Percentiles rank a stretch among this genome's conserved stretches.
These are phyloP conservation scores for Pseudogymnoascus sp. DNA, from an alignment of 2,329 filamentous ascomycete genomes.

Conservation along the genomic window DNA sequence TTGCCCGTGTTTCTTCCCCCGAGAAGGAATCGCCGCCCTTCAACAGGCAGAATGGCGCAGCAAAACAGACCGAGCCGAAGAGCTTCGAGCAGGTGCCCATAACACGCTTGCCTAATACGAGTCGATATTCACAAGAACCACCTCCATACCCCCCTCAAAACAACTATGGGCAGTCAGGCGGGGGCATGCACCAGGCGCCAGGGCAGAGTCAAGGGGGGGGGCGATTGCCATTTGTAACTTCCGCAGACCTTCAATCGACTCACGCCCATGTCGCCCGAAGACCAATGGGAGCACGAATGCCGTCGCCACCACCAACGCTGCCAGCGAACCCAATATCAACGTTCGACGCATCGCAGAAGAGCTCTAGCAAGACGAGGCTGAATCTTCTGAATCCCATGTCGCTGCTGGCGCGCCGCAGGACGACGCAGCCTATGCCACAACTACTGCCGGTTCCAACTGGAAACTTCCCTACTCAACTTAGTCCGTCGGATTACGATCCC, in stretches of 20 bases:
- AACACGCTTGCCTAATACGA: neutral
- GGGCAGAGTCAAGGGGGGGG: conserved; percentile 15
- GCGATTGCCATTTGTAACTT: conserved; percentile 16
- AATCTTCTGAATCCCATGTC: conserved; percentile 34
- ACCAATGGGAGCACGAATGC: conserved; percentile 20
- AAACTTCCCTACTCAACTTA: conserved; percentile 24
- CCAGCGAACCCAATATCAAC: conserved; percentile 12
- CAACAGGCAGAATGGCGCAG: conserved; percentile 12
- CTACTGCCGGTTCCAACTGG: conserved; percentile 21
- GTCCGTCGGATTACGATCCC: conserved; percentile 43
- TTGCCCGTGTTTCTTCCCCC: conserved; percentile 30
- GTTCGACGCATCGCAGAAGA: conserved; percentile 20
- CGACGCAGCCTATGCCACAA: conserved; percentile 25
- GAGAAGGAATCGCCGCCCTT: conserved; percentile 14
- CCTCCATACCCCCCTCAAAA: conserved; percentile 11
- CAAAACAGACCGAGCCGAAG: neutral
- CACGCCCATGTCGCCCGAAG: conserved; percentile 18
- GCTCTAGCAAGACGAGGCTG: conserved; percentile 25
- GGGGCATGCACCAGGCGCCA: conserved; percentile 22
- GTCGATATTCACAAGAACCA: conserved; percentile 2
- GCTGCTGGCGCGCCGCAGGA: conserved; percentile 27
- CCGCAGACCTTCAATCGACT: conserved; percentile 17
- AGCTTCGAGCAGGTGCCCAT: neutral
- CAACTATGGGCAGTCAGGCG: conserved; percentile 17
- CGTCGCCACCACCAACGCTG: conserved; percentile 19